These are phyloP conservation scores for Herpetomonas tarakana DNA, from an alignment of 208 protist genomes.

Conservation along the genomic window DNA sequence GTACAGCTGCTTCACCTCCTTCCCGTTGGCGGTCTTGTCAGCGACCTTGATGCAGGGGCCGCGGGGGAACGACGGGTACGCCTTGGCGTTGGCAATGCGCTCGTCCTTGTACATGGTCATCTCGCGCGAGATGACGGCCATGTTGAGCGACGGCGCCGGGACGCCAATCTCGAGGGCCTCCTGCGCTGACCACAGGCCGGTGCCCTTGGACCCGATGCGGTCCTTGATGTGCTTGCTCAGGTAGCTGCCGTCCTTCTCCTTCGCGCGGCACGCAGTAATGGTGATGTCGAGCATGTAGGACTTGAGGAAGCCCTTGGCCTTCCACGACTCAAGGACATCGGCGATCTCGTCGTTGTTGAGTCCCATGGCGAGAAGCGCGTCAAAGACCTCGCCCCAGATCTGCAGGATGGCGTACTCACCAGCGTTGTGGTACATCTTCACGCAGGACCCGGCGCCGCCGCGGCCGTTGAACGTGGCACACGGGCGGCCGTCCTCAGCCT, in stretches of 20 bases:
- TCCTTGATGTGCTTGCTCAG: slow-evolving; percentile 96
- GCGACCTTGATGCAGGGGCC: slow-evolving; percentile 14
- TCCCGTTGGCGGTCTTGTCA: slow-evolving; percentile 52
- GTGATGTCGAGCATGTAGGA: slow-evolving; percentile 99
- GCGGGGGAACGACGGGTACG: slow-evolving; percentile 25
- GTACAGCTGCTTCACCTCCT: slow-evolving; percentile 70
- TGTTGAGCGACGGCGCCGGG: slow-evolving; percentile 89
- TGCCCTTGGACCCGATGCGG: slow-evolving; percentile 97
- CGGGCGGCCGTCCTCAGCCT: slow-evolving; percentile 92
- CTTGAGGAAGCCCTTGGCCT: slow-evolving; percentile 89
- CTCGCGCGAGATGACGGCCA: slow-evolving; percentile 92
- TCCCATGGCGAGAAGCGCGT: slow-evolving; percentile 87
- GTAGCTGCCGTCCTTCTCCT: slow-evolving; percentile 78
- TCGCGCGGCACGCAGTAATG: slow-evolving; percentile 92
- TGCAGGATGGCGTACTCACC: slow-evolving; percentile 99
- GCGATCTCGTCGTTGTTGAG: slow-evolving; percentile 93
- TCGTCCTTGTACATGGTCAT: slow-evolving; percentile 93
- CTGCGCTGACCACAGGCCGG: slow-evolving; percentile 95
- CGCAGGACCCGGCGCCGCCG: slow-evolving; percentile 97
- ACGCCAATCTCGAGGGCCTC: slow-evolving; percentile 92
- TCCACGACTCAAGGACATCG: slow-evolving; percentile 94
- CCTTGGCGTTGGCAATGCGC: slow-evolving; percentile 74
- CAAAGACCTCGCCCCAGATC: slow-evolving; percentile 95
- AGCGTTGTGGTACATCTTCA: slow-evolving; percentile 99
- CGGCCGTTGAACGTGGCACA: slow-evolving; percentile 95